Evolutionary conservation across 2,329 filamentous ascomycete genomes (phyloP).

Genomic region (Alternaria infectoria): DNA sequence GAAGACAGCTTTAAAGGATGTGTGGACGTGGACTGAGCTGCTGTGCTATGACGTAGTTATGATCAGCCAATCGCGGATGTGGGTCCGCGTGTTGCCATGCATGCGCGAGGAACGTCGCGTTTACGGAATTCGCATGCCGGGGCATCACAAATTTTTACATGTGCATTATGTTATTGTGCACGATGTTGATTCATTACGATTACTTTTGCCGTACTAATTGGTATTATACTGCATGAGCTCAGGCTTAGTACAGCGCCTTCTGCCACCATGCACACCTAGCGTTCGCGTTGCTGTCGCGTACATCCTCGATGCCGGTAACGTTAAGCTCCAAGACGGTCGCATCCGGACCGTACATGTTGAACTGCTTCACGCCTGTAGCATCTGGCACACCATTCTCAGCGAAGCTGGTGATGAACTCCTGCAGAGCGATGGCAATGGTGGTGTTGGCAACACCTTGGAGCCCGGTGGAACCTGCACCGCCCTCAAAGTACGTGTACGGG

Average conservation of each 20-base stretch:
- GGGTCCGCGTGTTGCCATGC: constrained; percentile 2
- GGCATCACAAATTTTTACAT: constrained; percentile 1
- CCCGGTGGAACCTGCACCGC: constrained; percentile 21
- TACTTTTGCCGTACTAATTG: not conserved
- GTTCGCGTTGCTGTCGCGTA: constrained; percentile 56
- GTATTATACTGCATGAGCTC: not conserved
- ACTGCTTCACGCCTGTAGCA: constrained; percentile 49
- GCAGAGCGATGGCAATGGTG: constrained; percentile 52
- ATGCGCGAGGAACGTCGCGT: constrained; percentile 2
- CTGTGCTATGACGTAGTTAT: constrained; percentile 32
- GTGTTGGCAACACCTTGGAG: constrained; percentile 33
- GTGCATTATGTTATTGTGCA: not conserved
- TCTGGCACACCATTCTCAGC: constrained; percentile 49
- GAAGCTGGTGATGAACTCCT: constrained; percentile 55
- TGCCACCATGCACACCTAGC: constrained; percentile 62
- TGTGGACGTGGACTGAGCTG: constrained; percentile 8
- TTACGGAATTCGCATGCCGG: constrained; percentile 5
- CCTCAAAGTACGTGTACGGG: constrained; percentile 60
- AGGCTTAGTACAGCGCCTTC: constrained; percentile 50
- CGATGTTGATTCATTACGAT: not conserved
- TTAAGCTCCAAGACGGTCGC: constrained; percentile 55
- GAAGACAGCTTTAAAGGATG: constrained; percentile 25
- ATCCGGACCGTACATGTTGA: constrained; percentile 56
- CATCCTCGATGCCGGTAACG: constrained; percentile 49
- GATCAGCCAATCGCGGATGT: constrained; percentile 16